Evolutionary conservation across 169 alveolate genomes (phyloP), one percentile per base, ranked within the genome.

Genomic region (Plasmodium ovale): DNA sequence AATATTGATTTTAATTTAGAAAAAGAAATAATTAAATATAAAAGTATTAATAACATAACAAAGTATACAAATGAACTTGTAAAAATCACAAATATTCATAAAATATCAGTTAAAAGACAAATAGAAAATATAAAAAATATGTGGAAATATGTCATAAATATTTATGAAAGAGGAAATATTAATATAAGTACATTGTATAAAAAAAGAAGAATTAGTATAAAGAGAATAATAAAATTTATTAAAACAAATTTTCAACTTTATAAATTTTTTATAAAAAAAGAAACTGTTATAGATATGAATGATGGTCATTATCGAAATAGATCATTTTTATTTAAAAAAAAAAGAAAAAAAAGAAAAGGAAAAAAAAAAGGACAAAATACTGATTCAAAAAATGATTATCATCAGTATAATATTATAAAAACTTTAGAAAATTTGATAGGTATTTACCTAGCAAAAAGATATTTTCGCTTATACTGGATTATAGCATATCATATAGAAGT

Each of bases 391-490:
- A 64, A 77, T 77, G 67, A 64, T 27, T 60, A 60, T 44, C 44
- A 16, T 77, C 88, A 77, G 31, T 62, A 62, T 77, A 77, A 77
- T 77, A 39, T 77, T 29, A 77, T 77, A 25, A 77, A 77, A 77
- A 62, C 54, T 9, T 62, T 77, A 67, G 88, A 77, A 49, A 77
- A 60, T 77, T 23, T 77, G 6, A 19, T 77, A 60, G 88, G 88
- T 14, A 77, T 77, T 44, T 77, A 60, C 62, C 62, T 77, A 44
- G 73, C 88, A 12, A 77, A 77, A 51, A 44, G 88, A 54, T 77
- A 77, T 67, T 77, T 77, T 77, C 88, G 88, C 16, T 54, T 77
- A 53, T 77, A 77, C 54, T 77, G 88, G 88, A 77, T 77, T 60
- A 44, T 77, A 62, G 59, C 67, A 53, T 77, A 77, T 47, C 88